Conservation (phyloP, 768 basidiomycete genomes). For the Pseudohyphozyma bogoriensis region DNA sequence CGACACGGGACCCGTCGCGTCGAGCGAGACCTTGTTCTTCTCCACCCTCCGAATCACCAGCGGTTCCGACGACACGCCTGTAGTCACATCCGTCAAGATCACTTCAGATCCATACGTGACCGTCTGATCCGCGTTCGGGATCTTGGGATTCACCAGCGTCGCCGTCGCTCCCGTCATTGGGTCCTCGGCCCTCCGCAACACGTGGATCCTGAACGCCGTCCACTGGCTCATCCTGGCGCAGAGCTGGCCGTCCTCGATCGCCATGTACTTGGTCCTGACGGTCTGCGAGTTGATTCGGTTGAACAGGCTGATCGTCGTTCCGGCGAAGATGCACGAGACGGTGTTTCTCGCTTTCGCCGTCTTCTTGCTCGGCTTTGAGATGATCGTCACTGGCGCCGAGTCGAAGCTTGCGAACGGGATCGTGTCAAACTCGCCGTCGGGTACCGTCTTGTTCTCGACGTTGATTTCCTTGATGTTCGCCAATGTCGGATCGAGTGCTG, state of each 20-base stretch:
- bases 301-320: conserved; percentile 83
- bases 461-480: conserved; percentile 45
- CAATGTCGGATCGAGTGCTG: neutral
- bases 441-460: neutral
- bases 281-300: conserved; percentile 95
- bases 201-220: conserved; percentile 60
- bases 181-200: neutral
- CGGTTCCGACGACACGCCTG: conserved; percentile 74
- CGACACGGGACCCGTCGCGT: conserved; percentile 68
- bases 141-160: neutral
- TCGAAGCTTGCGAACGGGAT: conserved; percentile 72
- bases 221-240: conserved; percentile 84
- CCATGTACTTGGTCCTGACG: conserved; percentile 95
- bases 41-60: conserved; percentile 86
- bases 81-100: conserved; percentile 68
- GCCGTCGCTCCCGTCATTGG: neutral
- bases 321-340: conserved; percentile 77
- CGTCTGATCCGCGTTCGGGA: conserved; percentile 14
- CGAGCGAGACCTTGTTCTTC: conserved; percentile 63
- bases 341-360: conserved; percentile 81
- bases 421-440: neutral
- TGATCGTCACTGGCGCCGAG: conserved; percentile 84
- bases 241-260: conserved; percentile 68
- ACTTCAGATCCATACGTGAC: conserved; percentile 89
- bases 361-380: conserved; percentile 95